phyloP scores from a whole-genome alignment of 2,329 filamentous ascomycete species.

The Beauveria medogensis region DNA sequence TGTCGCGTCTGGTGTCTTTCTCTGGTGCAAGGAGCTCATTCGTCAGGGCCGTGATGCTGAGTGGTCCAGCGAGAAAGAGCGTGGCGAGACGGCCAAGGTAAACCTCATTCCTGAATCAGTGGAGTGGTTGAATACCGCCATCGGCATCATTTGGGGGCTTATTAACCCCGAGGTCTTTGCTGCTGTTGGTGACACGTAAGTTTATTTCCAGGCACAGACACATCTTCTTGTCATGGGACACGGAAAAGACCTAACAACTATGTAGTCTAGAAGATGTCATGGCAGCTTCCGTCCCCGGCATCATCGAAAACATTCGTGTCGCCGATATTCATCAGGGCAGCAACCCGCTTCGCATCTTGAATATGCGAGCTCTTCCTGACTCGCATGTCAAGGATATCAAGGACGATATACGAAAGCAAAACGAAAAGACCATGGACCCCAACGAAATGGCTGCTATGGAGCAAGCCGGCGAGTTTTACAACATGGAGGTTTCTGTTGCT shows the following conservation, averaged over 20 bases:
- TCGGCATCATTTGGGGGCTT: slow-evolving; percentile 79
- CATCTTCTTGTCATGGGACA: background rate
- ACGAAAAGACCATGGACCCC: slow-evolving; percentile 73
- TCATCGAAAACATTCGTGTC: slow-evolving; percentile 91
- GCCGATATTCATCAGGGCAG: slow-evolving; percentile 91
- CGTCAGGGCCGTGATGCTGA: slow-evolving; percentile 74
- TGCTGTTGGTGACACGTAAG: slow-evolving; percentile 74
- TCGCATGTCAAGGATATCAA: slow-evolving; percentile 70
- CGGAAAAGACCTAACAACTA: slow-evolving; percentile 13
- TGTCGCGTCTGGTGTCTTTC: slow-evolving; percentile 68
- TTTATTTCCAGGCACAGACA: background rate
- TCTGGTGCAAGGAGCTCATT: slow-evolving; percentile 86
- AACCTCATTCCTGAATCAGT: slow-evolving; percentile 91
- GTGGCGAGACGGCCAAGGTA: slow-evolving; percentile 76
- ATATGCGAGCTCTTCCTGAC: slow-evolving; percentile 74
- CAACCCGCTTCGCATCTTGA: slow-evolving; percentile 83
- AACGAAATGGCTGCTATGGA: slow-evolving; percentile 84
- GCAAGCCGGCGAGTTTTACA: slow-evolving; percentile 87
- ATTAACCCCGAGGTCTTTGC: slow-evolving; percentile 94
- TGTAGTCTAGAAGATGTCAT: slow-evolving; percentile 64
- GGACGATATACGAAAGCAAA: slow-evolving; percentile 68
- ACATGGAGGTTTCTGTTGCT: slow-evolving; percentile 81
- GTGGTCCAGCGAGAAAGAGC: slow-evolving; percentile 79
- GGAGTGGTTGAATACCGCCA: slow-evolving; percentile 88
- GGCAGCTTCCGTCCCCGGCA: slow-evolving; percentile 83